Evolutionary conservation across 192 early-diverging fungal genomes (phyloP).

Genomic region (Globomyces pollinis-pini): DNA sequence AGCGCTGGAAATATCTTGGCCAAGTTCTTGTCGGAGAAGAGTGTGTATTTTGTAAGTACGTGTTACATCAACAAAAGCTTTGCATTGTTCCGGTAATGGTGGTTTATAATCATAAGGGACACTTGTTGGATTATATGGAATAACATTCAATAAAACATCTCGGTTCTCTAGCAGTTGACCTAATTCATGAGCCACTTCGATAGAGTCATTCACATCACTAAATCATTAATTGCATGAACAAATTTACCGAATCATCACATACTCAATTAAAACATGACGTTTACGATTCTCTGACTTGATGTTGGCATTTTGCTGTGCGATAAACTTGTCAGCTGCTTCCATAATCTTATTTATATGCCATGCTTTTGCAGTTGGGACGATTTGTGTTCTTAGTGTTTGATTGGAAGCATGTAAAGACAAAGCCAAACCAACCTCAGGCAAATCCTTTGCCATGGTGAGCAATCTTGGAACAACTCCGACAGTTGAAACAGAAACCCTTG

Average conservation of each 20-base stretch:
- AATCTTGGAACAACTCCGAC: conserved; percentile 52
- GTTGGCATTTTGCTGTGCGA: conserved; percentile 36
- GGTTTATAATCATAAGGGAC: conserved; percentile 41
- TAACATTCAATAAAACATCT: conserved; percentile 44
- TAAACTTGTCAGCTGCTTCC: conserved; percentile 34
- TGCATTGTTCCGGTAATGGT: conserved; percentile 18
- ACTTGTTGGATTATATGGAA: conserved; percentile 48
- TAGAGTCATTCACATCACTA: conserved; percentile 37
- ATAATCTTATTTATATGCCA: conserved; percentile 41
- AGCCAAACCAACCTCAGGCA: conserved; percentile 42
- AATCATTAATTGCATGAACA: no score
- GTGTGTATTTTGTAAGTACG: conserved; percentile 34
- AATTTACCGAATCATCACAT: conserved; percentile 52
- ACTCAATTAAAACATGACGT: conserved; percentile 44
- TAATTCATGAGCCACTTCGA: conserved; percentile 33
- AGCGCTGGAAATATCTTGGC: conserved; percentile 43
- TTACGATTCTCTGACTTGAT: conserved; percentile 12
- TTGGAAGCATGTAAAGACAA: conserved; percentile 49
- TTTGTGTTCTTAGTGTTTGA: conserved; percentile 37
- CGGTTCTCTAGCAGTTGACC: conserved; percentile 33
- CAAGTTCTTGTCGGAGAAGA: conserved; percentile 41
- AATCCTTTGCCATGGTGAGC: conserved; percentile 28
- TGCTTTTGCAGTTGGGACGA: conserved; percentile 50
- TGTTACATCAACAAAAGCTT: conserved; percentile 29
- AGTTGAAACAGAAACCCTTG: conserved; percentile 44